A percentile compares a stretch with the other conserved stretches of the same genome.
These are phyloP conservation scores for Podila epicladia DNA, from an alignment of 192 early-diverging fungal species.

Conservation along the genomic window DNA sequence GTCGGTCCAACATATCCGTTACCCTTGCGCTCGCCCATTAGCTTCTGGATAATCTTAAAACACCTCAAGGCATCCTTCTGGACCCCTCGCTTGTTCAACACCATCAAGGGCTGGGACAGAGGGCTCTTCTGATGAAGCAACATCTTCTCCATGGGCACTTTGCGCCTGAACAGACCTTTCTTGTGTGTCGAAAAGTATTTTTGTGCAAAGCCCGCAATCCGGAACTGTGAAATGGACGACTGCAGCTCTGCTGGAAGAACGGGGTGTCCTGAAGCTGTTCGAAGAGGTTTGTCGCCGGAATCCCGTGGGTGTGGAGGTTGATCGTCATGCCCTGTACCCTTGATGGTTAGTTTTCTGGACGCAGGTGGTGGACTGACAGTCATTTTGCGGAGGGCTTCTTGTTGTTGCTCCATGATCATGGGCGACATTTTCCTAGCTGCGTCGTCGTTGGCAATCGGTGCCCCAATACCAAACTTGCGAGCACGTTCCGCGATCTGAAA, in stretches of 20 bases:
- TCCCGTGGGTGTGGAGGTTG: not conserved
- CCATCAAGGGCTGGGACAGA: conserved; percentile 82
- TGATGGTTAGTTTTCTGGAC: not conserved
- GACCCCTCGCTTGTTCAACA: conserved; percentile 76
- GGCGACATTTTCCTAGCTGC: conserved; percentile 48
- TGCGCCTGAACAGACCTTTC: conserved; percentile 83
- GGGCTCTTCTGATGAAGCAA: conserved; percentile 82
- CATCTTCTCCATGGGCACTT: conserved; percentile 92
- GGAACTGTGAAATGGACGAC: conserved; percentile 80
- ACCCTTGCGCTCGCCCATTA: conserved; percentile 78
- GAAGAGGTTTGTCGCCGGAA: conserved; percentile 4
- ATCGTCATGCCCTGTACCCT: conserved; percentile 1
- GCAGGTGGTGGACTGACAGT: conserved; percentile 26
- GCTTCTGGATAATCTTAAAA: conserved; percentile 86
- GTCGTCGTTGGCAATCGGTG: conserved; percentile 53
- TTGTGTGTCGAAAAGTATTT: conserved; percentile 93
- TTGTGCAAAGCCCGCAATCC: conserved; percentile 88
- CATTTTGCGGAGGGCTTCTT: conserved; percentile 49
- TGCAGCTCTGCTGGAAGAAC: conserved; percentile 66
- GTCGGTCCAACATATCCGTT: conserved; percentile 52
- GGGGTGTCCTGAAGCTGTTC: conserved; percentile 24
- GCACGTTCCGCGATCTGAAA: conserved; percentile 54
- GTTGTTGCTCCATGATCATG: conserved; percentile 48
- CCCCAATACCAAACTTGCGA: conserved; percentile 53
- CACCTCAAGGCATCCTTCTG: conserved; percentile 87